Percentiles rank a stretch among this genome's conserved stretches.
phyloP scores from a whole-genome alignment of 345 rosid genomes.

The Garcia nutans region DNA sequence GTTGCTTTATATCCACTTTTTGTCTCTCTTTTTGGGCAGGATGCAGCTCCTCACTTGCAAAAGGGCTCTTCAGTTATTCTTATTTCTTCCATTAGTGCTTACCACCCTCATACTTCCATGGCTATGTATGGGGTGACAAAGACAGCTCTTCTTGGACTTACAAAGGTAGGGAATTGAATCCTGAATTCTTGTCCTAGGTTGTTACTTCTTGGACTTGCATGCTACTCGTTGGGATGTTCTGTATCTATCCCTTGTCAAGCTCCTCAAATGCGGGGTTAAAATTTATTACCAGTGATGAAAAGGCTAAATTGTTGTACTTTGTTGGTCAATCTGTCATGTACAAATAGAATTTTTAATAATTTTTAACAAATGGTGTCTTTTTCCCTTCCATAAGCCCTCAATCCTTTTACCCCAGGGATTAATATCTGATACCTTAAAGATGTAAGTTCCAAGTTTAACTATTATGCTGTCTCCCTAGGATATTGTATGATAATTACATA shows the following conservation, averaged over 20 bases:
- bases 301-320: background rate
- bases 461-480: background rate
- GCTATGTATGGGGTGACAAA: constrained; percentile 94
- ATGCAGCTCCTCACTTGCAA: constrained; percentile 68
- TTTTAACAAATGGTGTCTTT: too few species aligned
- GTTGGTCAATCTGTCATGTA: background rate
- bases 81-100: constrained; percentile 73
- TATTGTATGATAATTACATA: background rate
- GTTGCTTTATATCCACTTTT: too few species aligned
- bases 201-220: background rate
- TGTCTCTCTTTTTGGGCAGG: constrained; percentile 38
- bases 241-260: background rate
- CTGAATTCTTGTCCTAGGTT: background rate
- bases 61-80: constrained; percentile 78
- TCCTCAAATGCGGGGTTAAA: background rate
- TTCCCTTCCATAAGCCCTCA: background rate
- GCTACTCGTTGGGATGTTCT: too few species aligned
- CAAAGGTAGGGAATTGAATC: constrained; percentile 50
- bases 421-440: background rate
- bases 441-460: background rate
- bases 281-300: background rate
- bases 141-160: constrained; percentile 87
- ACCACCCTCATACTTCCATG: constrained; percentile 56
- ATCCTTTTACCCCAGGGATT: background rate
- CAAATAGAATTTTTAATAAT: background rate